Conservation (phyloP, 176 grass and related monocot species). For the Eleusine indica region DNA sequence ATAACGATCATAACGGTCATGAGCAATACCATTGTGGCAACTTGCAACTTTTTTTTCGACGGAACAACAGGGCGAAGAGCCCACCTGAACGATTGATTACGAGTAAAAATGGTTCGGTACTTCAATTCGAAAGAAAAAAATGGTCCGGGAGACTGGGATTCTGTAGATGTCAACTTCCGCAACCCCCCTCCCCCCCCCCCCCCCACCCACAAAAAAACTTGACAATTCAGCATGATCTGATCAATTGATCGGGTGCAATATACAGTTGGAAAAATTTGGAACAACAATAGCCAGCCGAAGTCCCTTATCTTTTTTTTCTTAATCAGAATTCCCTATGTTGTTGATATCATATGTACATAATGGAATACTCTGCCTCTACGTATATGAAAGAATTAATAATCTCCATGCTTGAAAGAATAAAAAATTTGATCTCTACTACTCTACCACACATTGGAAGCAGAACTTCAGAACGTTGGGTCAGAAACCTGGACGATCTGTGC, state of each 20-base stretch:
- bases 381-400: constrained; percentile 53
- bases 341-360: constrained; percentile 39
- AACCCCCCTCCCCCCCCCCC: too few relatives aligned
- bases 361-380: constrained; percentile 28
- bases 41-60: too few relatives aligned
- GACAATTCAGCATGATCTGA: constrained; percentile 3
- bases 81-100: too few relatives aligned
- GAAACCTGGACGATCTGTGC: constrained; percentile 59
- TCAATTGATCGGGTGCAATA: constrained; percentile 17
- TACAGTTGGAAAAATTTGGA: constrained; percentile 25
- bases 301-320: not conserved
- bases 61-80: too few relatives aligned
- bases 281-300: not conserved
- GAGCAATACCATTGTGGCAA: not conserved
- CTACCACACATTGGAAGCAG: constrained; percentile 25
- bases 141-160: too few relatives aligned
- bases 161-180: too few relatives aligned
- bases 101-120: too few relatives aligned
- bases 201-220: too few relatives aligned
- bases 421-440: constrained; percentile 41
- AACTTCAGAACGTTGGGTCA: constrained; percentile 51
- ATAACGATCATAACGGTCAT: not conserved
- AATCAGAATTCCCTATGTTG: too few relatives aligned
- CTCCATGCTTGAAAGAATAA: constrained; percentile 42
- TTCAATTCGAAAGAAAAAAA: too few relatives aligned